Evolutionary conservation across 768 basidiomycete genomes (phyloP), one percentile per base, ranked within the genome.

Genomic region (Boletus insuetus): DNA sequence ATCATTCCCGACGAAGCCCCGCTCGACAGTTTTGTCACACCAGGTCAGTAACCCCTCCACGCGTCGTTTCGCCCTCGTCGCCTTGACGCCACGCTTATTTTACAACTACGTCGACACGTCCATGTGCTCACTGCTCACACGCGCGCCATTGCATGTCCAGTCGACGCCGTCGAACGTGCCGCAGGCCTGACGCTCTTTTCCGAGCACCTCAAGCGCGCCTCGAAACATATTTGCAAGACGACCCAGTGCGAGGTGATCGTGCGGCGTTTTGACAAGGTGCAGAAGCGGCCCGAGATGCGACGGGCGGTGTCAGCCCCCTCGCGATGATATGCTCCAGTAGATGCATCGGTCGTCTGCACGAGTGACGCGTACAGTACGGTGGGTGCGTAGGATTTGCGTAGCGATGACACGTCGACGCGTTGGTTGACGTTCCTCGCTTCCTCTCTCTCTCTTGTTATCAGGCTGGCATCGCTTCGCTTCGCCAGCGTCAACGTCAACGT

Each of bases 111-210:
- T 29, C 8, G 29, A 29, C 29, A 29, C 29, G 34, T 14, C 3
- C 34, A 35, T 35, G 34, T 29, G 13, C 34, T 1, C 34, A 4
- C 14, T 35, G 34, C 11, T 14, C 13, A 35, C 34, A 40, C 51
- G 10, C 54, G 10, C 50, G 12, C 54, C 7, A 38, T 45, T 35
- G 11, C n/a, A 19, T 35, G 34, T 12, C 34, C 60, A 96, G 95
- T 99, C 53, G 95, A 97, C 58, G 80, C 86, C 0, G 94, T 99
- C 39, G 97, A 99, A 73, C 81, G 85, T 50, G 89, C 93, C 13
- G 87, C 96, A 0, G 94, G 94, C 0, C 79, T 98, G 49, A 85
- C 82, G 0, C 74, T 98, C n/a, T 91, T 98, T 73, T 89, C 94
- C 0, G 86, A 90, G 40, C 79, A 78, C 24, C 74, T 97, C 62